These are phyloP conservation scores for Xylaria sp. DNA, from an alignment of 2,329 filamentous ascomycete genomes.

Conservation along the genomic window DNA sequence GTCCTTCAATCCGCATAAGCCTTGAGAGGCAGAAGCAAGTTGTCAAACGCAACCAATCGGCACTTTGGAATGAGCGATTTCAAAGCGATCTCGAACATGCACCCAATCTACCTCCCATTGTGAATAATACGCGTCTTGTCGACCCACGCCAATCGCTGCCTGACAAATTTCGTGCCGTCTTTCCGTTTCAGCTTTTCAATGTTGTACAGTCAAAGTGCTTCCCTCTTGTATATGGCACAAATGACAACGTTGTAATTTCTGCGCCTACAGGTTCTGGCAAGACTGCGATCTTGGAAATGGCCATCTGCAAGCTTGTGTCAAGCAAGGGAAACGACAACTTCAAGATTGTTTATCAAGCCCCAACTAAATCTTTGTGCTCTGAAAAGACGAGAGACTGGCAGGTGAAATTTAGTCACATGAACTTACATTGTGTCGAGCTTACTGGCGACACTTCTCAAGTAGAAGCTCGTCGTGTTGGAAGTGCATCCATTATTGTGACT, in stretches of 20 bases:
- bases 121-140: constrained; percentile 55
- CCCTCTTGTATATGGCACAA: constrained; percentile 68
- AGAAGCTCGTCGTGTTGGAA: constrained; percentile 75
- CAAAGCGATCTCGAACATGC: constrained; percentile 45
- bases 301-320: constrained; percentile 77
- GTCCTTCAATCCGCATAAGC: constrained; percentile 46
- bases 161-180: constrained; percentile 74
- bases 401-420: constrained; percentile 74
- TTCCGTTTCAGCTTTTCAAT: constrained; percentile 81
- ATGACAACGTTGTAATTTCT: constrained; percentile 81
- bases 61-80: constrained; percentile 39
- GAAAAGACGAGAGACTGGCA: constrained; percentile 83
- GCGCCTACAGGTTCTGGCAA: constrained; percentile 89
- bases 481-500: constrained; percentile 83
- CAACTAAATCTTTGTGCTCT: constrained; percentile 83
- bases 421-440: constrained; percentile 77
- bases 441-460: constrained; percentile 80
- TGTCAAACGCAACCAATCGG: constrained; percentile 26
- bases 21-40: constrained; percentile 35
- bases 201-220: constrained; percentile 86
- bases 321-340: constrained; percentile 67
- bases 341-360: constrained; percentile 87
- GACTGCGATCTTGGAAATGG: constrained; percentile 82
- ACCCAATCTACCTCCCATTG: constrained; percentile 49
- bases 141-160: constrained; percentile 65